Evolutionary conservation across 352 stramenopile species (phyloP), one percentile per base, ranked within the genome.

Genomic region (Pythium rishiriense): DNA sequence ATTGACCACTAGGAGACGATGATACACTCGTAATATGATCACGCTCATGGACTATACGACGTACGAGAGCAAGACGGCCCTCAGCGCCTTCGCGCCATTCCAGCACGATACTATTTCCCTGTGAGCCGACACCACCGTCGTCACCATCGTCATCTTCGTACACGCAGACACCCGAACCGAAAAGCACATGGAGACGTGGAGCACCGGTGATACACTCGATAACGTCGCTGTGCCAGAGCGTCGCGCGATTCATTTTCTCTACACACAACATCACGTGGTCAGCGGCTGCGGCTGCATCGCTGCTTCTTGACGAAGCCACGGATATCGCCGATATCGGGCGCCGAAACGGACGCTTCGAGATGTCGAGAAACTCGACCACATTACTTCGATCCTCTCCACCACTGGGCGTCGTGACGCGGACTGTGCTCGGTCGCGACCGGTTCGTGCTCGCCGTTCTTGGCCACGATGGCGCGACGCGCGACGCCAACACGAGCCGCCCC

Each of bases 181-280:
- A 91, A 1, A 91, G 24, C 21, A 60, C 51, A 0, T 21, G 19
- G 5, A 90, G 25, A 0, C 60, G 54, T 25, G 37, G 65, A 0
- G 75, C 70, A 0, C 58, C 74, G 22, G 69, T 74, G 9, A 91
- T 59, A 17, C 75, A 53, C 14, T 72, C 64, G 31, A 90, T 31
- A 0, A 54, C 31, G 24, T 87, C 78, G 2, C 68, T 64, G 29
- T 87, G 68, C 9, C 72, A 71, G 17, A 85, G 46, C 15, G 75
- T 72, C 41, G 59, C 21, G 2, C 64, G 61, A 9, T 48, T 9
- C 5, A 60, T 33, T 22, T 83, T 84, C 53, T 90, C 81, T 24
- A 91, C 70, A 43, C 74, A 80, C 1, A 91, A 67, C 69, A 89
- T 70, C 17, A 70, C 73, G 3, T 54, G 64, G 54, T 68, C 62